Percentiles rank a stretch among this genome's conserved stretches.
Evolutionary conservation across 2,329 filamentous ascomycete genomes (phyloP).

Genomic region (Cladosporium sp.): DNA sequence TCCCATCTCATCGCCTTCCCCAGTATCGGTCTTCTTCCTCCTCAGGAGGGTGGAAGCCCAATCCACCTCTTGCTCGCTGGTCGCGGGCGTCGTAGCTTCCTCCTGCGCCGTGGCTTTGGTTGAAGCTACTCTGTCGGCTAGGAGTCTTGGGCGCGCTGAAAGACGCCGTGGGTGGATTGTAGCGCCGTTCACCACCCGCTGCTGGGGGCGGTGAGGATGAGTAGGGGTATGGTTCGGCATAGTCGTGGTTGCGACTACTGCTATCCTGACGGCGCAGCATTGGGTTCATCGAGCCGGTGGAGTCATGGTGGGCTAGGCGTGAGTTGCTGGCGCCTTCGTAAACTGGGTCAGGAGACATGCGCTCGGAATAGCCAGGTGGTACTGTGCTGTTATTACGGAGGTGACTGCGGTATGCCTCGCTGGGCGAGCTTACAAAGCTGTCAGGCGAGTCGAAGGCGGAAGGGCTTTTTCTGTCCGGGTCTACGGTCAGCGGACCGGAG

Average conservation of each 20-base stretch:
- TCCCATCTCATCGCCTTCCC: background rate
- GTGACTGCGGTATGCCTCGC: conserved; percentile 19
- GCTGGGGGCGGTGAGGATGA: conserved; percentile 20
- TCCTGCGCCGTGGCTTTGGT: conserved; percentile 11
- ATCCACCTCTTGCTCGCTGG: conserved; percentile 34
- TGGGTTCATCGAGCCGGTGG: conserved; percentile 1
- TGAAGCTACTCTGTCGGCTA: conserved; percentile 19
- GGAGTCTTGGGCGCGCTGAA: conserved; percentile 40
- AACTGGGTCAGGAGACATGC: conserved; percentile 10
- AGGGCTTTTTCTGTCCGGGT: conserved; percentile 15
- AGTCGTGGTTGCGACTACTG: conserved; percentile 3
- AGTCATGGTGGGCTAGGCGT: background rate
- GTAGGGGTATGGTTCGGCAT: conserved; percentile 20
- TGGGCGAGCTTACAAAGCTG: conserved; percentile 27
- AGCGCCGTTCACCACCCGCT: conserved; percentile 30
- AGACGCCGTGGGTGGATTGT: conserved; percentile 35
- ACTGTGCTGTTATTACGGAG: conserved; percentile 10
- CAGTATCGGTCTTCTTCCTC: conserved; percentile 7
- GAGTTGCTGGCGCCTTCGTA: background rate
- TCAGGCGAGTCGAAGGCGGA: conserved; percentile 15
- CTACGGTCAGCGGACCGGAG: conserved; percentile 5
- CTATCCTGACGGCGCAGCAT: conserved; percentile 1
- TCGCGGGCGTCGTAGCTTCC: conserved; percentile 31
- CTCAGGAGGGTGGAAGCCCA: conserved; percentile 34
- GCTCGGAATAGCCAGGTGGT: conserved; percentile 12